Percentiles rank a stretch among this genome's conserved stretches.
Conservation (phyloP, 495 filamentous ascomycete genomes). For the Penicillium tannophilum region DNA sequence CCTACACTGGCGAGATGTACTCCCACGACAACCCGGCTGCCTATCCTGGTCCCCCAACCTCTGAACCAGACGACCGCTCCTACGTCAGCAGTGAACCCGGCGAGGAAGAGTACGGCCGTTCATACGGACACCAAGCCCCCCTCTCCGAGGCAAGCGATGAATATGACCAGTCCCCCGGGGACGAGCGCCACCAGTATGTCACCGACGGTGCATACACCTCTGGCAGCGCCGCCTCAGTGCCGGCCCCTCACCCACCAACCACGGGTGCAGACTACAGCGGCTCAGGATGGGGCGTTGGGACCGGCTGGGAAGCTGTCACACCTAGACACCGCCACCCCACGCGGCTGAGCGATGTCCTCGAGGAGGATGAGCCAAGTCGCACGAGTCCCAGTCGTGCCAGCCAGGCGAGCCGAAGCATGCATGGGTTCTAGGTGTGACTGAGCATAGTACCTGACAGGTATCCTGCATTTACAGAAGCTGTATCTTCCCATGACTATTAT, state of each 20-base stretch:
- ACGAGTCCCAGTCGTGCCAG: constrained; percentile 61
- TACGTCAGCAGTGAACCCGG: constrained; percentile 56
- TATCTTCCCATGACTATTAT: not conserved
- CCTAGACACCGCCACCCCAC: constrained; percentile 95
- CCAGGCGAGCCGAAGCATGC: constrained; percentile 41
- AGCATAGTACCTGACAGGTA: not conserved
- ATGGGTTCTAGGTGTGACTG: not conserved
- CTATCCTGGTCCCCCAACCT: constrained; percentile 30
- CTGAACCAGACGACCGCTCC: constrained; percentile 51
- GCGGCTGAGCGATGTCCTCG: constrained; percentile 88
- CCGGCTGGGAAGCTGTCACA: constrained; percentile 73
- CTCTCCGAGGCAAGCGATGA: constrained; percentile 56
- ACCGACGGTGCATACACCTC: constrained; percentile 49
- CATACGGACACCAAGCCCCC: constrained; percentile 37
- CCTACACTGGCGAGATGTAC: constrained; percentile 28
- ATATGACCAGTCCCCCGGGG: constrained; percentile 45
- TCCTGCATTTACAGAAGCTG: not conserved
- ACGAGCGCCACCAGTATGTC: constrained; percentile 47
- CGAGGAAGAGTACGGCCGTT: constrained; percentile 59
- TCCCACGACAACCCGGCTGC: constrained; percentile 14
- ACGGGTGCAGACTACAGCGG: constrained; percentile 56
- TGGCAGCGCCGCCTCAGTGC: constrained; percentile 33
- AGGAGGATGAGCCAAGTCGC: constrained; percentile 63
- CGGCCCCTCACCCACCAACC: constrained; percentile 33
- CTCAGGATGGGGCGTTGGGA: constrained; percentile 62